These are phyloP conservation scores for Tricholoma sp. DNA, from an alignment of 768 basidiomycete species.

Conservation along the genomic window DNA sequence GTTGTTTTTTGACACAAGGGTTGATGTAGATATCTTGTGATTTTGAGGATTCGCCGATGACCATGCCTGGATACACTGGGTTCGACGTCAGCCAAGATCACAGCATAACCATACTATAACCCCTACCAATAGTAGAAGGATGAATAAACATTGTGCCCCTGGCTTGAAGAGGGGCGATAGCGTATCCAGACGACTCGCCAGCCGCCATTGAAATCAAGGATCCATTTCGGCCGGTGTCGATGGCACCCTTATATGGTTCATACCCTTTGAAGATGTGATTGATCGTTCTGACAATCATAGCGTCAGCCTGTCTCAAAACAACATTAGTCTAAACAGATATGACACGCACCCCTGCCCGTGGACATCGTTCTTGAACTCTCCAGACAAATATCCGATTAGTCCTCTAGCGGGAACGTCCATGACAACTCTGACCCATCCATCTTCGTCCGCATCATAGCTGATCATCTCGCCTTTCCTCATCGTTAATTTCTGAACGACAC, in stretches of 20 bases:
- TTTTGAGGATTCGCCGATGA: conserved; percentile 46
- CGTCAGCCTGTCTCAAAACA: not conserved
- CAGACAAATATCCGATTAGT: conserved; percentile 48
- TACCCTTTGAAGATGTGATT: conserved; percentile 51
- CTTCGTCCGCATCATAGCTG: conserved; percentile 41
- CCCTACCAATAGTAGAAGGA: conserved; percentile 36
- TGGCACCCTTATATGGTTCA: conserved; percentile 35
- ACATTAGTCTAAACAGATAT: not conserved
- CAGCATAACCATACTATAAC: not conserved
- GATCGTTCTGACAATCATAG: conserved; percentile 29
- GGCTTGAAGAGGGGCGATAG: conserved; percentile 45
- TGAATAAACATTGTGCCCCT: conserved; percentile 42
- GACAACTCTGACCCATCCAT: conserved; percentile 41
- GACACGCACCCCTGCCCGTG: conserved; percentile 40
- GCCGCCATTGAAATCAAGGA: conserved; percentile 42
- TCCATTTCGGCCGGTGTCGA: conserved; percentile 45
- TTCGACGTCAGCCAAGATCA: not conserved
- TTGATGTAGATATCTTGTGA: conserved; percentile 42
- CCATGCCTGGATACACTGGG: conserved; percentile 46
- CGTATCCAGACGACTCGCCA: conserved; percentile 42
- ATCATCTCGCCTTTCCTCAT: conserved; percentile 45
- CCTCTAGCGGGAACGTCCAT: conserved; percentile 46
- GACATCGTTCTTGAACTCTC: conserved; percentile 47
- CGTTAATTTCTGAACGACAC: conserved; percentile 46
- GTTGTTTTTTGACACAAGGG: conserved; percentile 43